Evolutionary conservation across 306 rosid species (phyloP), one percentile per base, ranked within the genome.

Genomic region (Vigna radiata): DNA sequence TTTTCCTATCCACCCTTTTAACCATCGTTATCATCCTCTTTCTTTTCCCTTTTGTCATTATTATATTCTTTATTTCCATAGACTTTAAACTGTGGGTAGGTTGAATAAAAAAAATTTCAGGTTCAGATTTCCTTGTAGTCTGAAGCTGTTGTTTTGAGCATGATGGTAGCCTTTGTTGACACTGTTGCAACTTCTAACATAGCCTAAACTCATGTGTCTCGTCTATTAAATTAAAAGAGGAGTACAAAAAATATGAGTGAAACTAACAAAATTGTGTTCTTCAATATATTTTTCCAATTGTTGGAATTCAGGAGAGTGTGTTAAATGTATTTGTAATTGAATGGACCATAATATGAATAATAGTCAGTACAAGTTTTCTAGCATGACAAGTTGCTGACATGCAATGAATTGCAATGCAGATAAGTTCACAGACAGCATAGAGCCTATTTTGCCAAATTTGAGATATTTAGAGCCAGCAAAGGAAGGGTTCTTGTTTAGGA

Each of bases 401-500:
- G 47, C 72, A 53, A 79, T 79, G 78, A 52, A 76, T 44, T 83
- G 55, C 78, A 77, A 14, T 86, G 90, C 92, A 96, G 99, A 96
- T 76, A 96, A 92, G 75, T 96, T 89, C 75, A 89, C 94, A 46
- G 91, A 96, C 83, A 86, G 84, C 69, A 76, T 83, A 61, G 91
- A 88, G 44, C 88, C 89, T 0, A 44, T 83, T 70, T 52, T 82
- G 54, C 93, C 94, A 15, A 88, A 78, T 76, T 83, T 80, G 83
- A 85, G 85, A 83, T 83, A 85, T 13, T 85, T 77, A 5, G 94
- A 89, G 19, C 87, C 96, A 71, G 61, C 86, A 0, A 88, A 86
- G 76, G 96, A 90, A 81, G 96, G 90, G 16, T 89, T 92, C 83
- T 77, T 89, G 13, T 96, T 96, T 75, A 83, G 80, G 71, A 90